Base-by-base conservation (phyloP, 495 filamentous ascomycete species). In the Penicillium crystallinum region DNA sequence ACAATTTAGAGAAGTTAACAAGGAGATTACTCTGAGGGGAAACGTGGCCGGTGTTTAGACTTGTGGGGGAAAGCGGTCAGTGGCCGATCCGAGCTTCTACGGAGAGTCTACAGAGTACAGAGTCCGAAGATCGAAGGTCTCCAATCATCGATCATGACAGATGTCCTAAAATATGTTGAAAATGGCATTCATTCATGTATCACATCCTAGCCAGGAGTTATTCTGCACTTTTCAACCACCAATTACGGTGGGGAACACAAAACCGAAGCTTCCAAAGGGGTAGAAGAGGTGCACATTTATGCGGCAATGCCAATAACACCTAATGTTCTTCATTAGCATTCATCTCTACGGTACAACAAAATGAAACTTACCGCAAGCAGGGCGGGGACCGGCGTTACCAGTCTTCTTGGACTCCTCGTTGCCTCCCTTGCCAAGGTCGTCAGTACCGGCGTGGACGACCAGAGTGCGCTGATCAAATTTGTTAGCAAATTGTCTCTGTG, bases 321-420 rank as follows among this genome's bases (percentile, higher is more conserved):
- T 89, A 55, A 23, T 14, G 35, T 22, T 40, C 45, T 7, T 36
- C 4, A 22, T 56, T 17, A 44, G 11, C 47, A 51, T 46, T 23
- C 31, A 42, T 22, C 27, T 38, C 25, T 33, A 31, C 27, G 29
- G 8, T 6, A 44, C 31, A 5, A 14, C 22, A 15, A 7, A 36
- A 22, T 47, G 47, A 39, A 37, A 75, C 80, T 70, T 81, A 83
- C 92, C 93, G 73, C 93, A 98, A 66, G 93, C 95, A 59, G 92
- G 93, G 61, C 93, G 88, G 49, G 72, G 63, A 57, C 93, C 93
- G 68, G 92, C 95, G 70, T 97, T 97, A 55, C 93, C 95, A 43
- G 95, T 98, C 82, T 91, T 96, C 77, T 93, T 89, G 63, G 90
- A 95, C 81, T 96, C 89, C 77, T 89, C 85, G 74, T 88, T 81